phyloP scores from a whole-genome alignment of 1,139 yeast genomes.

The Suhomyces taliae region DNA sequence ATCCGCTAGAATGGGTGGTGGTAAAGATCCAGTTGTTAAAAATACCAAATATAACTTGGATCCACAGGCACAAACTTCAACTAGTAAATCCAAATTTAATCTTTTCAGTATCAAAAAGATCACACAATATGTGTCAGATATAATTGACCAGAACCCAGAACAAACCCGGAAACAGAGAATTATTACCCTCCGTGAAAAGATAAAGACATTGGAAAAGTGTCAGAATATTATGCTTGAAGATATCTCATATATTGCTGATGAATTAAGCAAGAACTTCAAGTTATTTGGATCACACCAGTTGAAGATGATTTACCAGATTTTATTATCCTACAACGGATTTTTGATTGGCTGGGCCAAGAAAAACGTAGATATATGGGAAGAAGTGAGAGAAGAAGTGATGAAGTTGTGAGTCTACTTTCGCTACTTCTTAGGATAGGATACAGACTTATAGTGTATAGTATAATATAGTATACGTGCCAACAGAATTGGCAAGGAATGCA shows the following conservation, averaged over 20 bases:
- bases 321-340: slow-evolving; percentile 55
- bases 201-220: slow-evolving; percentile 56
- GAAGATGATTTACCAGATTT: slow-evolving; percentile 39
- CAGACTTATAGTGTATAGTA: not conserved
- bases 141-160: slow-evolving; percentile 72
- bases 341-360: slow-evolving; percentile 70
- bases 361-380: slow-evolving; percentile 74
- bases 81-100: slow-evolving; percentile 19
- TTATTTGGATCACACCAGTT: slow-evolving; percentile 54
- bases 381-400: slow-evolving; percentile 49
- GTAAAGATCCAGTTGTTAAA: slow-evolving; percentile 25
- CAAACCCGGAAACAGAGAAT: slow-evolving; percentile 60
- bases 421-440: not conserved
- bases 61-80: slow-evolving; percentile 16
- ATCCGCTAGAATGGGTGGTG: slow-evolving; percentile 36
- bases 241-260: slow-evolving; percentile 51
- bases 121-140: slow-evolving; percentile 64
- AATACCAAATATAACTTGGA: slow-evolving; percentile 33
- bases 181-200: slow-evolving; percentile 50
- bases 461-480: not conserved
- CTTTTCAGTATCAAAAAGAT: slow-evolving; percentile 44
- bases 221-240: slow-evolving; percentile 59
- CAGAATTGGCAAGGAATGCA: not conserved
- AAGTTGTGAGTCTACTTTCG: slow-evolving; percentile 14
- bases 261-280: slow-evolving; percentile 49